A percentile compares a stretch with the other conserved stretches of the same genome.
Conservation (phyloP, 805 yeast species). For the Blastobotrys chiropterorum region DNA sequence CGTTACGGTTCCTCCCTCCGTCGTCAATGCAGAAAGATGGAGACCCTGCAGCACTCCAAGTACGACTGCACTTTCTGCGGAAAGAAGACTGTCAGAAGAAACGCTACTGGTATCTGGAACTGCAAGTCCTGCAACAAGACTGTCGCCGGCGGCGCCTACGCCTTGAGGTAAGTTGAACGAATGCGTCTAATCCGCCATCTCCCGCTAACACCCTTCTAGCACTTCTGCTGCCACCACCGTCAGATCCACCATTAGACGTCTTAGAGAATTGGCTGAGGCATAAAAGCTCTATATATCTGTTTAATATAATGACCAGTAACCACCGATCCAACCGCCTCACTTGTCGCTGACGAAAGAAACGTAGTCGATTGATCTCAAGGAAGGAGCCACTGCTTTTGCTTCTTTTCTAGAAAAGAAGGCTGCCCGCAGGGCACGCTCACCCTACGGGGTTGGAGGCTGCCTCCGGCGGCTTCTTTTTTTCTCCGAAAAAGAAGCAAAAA, state of each 20-base stretch:
- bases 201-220: too few species aligned
- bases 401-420: too few species aligned
- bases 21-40: conserved; percentile 99
- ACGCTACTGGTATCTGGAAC: conserved; percentile 98
- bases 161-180: conserved; percentile 56
- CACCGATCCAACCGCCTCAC: background rate
- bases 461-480: too few species aligned
- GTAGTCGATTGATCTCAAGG: too few species aligned
- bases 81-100: conserved; percentile 96
- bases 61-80: conserved; percentile 99
- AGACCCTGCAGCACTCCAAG: conserved; percentile 97
- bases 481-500: too few species aligned
- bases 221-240: conserved; percentile 99
- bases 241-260: conserved; percentile 99
- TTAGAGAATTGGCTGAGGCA: conserved; percentile 99
- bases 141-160: conserved; percentile 99
- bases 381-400: too few species aligned
- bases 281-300: conserved; percentile 37
- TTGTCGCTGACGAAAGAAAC: too few species aligned
- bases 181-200: too few species aligned
- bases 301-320: conserved; percentile 3
- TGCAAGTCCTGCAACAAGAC: conserved; percentile 94
- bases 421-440: too few species aligned
- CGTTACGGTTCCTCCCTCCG: conserved; percentile 99
- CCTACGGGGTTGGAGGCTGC: too few species aligned